Conservation (phyloP, 2,329 filamentous ascomycete species). For the Neonectria hederae region DNA sequence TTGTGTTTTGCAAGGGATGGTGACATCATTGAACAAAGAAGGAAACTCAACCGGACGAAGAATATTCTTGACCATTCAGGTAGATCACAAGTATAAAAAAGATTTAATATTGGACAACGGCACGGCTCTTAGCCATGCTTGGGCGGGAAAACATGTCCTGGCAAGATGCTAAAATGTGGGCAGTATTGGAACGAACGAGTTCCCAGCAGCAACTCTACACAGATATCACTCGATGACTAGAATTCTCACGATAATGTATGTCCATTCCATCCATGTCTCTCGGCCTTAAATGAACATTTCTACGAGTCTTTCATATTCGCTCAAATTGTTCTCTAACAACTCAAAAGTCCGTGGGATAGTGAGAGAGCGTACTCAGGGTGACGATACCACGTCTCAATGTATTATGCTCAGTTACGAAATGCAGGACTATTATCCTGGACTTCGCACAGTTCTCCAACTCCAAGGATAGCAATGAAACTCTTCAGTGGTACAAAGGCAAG, state of each 20-base stretch:
- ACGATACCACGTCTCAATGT: background rate
- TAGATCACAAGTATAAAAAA: background rate
- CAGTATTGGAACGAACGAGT: background rate
- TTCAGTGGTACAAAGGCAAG: background rate
- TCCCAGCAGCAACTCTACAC: background rate
- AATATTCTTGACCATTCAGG: background rate
- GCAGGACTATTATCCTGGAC: background rate
- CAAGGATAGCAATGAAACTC: background rate
- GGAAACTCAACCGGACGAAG: background rate
- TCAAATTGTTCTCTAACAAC: background rate
- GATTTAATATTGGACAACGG: background rate
- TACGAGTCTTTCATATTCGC: background rate
- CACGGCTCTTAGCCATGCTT: background rate
- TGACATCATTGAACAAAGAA: background rate
- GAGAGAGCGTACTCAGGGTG: background rate
- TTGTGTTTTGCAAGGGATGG: background rate
- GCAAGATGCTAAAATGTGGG: background rate
- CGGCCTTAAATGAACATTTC: background rate
- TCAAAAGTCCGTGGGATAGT: background rate
- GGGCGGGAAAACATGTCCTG: background rate
- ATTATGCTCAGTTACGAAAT: background rate
- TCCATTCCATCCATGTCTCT: background rate
- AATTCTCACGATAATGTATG: background rate
- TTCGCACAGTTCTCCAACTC: background rate
- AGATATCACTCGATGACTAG: background rate